Base-by-base conservation (phyloP, 495 filamentous ascomycete genomes). In the Penicillium psychrofluorescens region DNA sequence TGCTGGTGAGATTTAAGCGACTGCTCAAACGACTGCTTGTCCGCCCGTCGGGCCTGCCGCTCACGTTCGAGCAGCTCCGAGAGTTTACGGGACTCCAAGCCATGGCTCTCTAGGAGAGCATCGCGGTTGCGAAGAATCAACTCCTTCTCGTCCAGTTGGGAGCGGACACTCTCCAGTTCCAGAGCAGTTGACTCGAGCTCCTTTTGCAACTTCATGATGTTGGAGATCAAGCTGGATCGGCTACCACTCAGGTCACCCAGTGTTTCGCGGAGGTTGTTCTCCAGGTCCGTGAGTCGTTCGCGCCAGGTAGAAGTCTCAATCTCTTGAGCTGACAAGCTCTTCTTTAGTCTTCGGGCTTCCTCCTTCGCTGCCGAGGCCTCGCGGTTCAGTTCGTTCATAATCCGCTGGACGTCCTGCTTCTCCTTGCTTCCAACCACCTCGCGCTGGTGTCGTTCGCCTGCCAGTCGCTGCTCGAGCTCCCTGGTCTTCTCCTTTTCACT, bases 21-120 rank as follows among this genome's bases (percentile, higher is more conserved):
- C 35, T 86, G 83, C 51, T 97, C 92, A 48, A 90, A 89, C 33
- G 90, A 81, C 46, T 85, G 75, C 56, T 88, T 90, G 48, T 92
- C 88, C 41, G 85, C 83, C 33, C 85, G 80, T 44, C 92, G 88
- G 38, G 80, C 80, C 51, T 86, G 79, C 29, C 89, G 82, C 65
- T 98, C 92, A 42, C 91, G 91, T 28, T 98, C 92, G 28, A 97
- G 80, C 36, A 95, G 71, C 41, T 97, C 91, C 6, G 80, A 80
- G 27, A 97, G 69, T 55, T 90, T 90, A 40, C 85, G 78, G 29
- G 79, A 84, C 58, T 98, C 92, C 35, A 95, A 80, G 0, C 81
- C 87, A 53, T 91, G 82, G 39, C 79, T 86, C 64, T 98, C 92
- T 11, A 98, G 78, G n/a, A 96, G 74, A 27, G 78, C 75, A 51